Conservation (phyloP, 495 filamentous ascomycete species). For the Aspergillus mulundensis region DNA sequence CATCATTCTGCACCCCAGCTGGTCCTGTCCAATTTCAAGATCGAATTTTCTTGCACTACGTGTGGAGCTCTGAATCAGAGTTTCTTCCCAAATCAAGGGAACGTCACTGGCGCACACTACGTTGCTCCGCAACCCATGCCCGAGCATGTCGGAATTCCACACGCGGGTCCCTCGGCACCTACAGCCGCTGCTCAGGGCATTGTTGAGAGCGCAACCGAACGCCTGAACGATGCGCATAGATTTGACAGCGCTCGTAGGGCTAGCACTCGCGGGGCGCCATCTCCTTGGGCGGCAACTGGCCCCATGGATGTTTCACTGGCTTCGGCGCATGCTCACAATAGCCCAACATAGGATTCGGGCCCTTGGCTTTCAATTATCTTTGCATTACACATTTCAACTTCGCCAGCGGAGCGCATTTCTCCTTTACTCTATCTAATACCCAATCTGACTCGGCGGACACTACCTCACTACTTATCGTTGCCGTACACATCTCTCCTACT, state of each 20-base stretch:
- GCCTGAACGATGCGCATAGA: slow-evolving; percentile 38
- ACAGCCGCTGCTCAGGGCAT: slow-evolving; percentile 12
- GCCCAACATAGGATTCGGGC: slow-evolving; percentile 9
- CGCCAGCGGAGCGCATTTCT: background rate
- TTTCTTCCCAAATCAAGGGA: slow-evolving; percentile 43
- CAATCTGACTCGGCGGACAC: background rate
- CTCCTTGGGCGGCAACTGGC: slow-evolving; percentile 24
- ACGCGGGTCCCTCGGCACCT: slow-evolving; percentile 20
- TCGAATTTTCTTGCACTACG: slow-evolving; percentile 43
- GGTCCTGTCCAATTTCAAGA: slow-evolving; percentile 42
- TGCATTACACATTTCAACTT: background rate
- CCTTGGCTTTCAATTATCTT: background rate
- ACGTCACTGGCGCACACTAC: slow-evolving; percentile 33
- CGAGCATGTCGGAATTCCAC: slow-evolving; percentile 18
- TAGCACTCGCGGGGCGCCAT: slow-evolving; percentile 30
- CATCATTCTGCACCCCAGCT: slow-evolving; percentile 30
- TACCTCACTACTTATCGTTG: background rate
- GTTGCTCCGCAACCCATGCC: slow-evolving; percentile 27
- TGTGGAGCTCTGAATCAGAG: slow-evolving; percentile 45
- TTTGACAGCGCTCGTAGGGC: slow-evolving; percentile 18
- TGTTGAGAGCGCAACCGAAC: slow-evolving; percentile 29
- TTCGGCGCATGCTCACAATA: slow-evolving; percentile 17
- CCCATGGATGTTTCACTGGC: slow-evolving; percentile 32
- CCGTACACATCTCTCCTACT: background rate
- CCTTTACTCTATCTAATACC: background rate